Base-by-base conservation (phyloP, 164 flowering plant genomes). In the Sextonia rubra region DNA sequence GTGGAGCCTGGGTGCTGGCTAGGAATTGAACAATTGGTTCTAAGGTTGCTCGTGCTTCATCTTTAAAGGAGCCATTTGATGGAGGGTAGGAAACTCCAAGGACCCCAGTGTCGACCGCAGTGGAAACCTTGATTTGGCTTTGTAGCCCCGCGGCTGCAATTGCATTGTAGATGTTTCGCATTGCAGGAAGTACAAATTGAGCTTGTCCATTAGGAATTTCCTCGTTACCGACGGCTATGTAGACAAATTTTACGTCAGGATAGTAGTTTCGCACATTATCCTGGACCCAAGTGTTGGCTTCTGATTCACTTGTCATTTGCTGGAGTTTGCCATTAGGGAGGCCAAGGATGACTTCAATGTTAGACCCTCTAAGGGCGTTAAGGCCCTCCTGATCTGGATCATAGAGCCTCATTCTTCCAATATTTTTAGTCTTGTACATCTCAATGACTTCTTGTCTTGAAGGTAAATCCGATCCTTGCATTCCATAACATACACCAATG, bases 211-310 rank as follows among this genome's bases (percentile, higher is more conserved):
- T 52, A 2, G 83, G 87, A 25, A 75, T 75, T 9, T 83, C 85
- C 71, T 84, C 87, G 47, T 86, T 86, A 7, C 87, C 86, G 18
- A 86, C 89, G 0, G 83, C 81, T 12, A 86, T 82, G 77, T 84
- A 85, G 44, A 76, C 52, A 74, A 85, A 74, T 1, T 52, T 77
- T 32, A 86, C 83, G 26, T 52, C 68, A 1, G 85, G 81, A 64
- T 52, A 70, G 80, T 69, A 48, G 62, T 22, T 12, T 27, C 20
- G 20, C 11, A 86, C 77, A 47, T 86, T 83, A 17, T 20, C 70
- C 25, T 81, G 79, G 9, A 86, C 80, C 86, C 86, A 85, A 14
- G 78, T 23, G 1, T 66, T 23, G 0, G 86, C 89, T 77, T 25
- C 18, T 77, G 80, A 71, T 76, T 72, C 20, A 66, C 44, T 29